Evolutionary conservation across 495 filamentous ascomycete species (phyloP).

Genomic region (Neurospora intermedia): DNA sequence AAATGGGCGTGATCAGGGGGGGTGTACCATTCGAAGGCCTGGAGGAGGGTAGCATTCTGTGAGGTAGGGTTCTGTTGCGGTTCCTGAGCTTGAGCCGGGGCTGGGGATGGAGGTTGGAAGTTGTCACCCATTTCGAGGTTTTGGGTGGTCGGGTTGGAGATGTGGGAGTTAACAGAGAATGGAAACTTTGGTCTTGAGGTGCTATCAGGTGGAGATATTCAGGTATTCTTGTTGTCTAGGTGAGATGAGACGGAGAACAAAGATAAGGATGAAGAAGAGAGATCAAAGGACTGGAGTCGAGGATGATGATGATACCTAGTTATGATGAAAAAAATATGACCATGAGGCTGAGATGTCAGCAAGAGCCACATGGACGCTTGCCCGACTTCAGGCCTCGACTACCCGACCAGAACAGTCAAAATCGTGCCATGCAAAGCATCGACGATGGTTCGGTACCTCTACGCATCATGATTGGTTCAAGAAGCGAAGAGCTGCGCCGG

Average conservation of each 20-base stretch:
- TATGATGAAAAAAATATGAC: not conserved
- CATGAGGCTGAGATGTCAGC: not conserved
- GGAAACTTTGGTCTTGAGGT: not conserved
- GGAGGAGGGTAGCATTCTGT: conserved; percentile 53
- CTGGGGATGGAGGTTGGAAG: not conserved
- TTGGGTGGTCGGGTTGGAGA: not conserved
- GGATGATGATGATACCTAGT: no score
- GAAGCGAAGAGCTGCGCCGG: not conserved
- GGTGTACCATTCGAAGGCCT: conserved; percentile 69
- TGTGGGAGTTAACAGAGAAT: not conserved
- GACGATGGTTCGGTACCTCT: not conserved
- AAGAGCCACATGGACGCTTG: not conserved
- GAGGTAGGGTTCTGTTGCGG: conserved; percentile 10
- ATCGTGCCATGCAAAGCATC: not conserved
- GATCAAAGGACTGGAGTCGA: no score
- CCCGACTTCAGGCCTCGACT: not conserved
- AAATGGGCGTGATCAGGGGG: conserved; percentile 56
- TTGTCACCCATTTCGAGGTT: not conserved
- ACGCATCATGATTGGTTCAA: not conserved
- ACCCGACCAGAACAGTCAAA: not conserved
- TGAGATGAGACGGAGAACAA: no score
- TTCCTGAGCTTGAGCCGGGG: not conserved
- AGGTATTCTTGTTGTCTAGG: not conserved
- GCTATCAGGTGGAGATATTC: not conserved
- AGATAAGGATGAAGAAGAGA: not conserved